These are phyloP conservation scores for Lindgomyces ingoldianus DNA, from an alignment of 495 filamentous ascomycete species.

Conservation along the genomic window DNA sequence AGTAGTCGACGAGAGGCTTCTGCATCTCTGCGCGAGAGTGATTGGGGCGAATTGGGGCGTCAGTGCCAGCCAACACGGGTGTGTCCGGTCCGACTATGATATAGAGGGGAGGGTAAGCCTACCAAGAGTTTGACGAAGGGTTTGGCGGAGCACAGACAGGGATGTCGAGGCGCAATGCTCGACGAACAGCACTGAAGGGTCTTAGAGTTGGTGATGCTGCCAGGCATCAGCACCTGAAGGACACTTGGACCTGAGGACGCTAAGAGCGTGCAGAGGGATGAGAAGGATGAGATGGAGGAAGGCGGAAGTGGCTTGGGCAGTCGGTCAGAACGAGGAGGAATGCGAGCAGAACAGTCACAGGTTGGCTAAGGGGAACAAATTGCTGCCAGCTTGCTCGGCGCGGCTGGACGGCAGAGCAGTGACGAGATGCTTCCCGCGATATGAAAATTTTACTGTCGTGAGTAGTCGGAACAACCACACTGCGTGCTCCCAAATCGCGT, in stretches of 20 bases:
- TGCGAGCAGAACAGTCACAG: too few relatives aligned
- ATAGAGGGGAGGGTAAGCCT: background rate
- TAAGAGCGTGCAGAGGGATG: background rate
- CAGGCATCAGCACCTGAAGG: background rate
- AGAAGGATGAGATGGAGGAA: background rate
- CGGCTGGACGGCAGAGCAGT: background rate
- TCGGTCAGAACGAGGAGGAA: too few relatives aligned
- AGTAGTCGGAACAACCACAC: background rate
- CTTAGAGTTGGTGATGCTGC: background rate
- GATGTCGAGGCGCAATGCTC: background rate
- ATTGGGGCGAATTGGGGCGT: background rate
- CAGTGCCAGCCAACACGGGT: too few relatives aligned
- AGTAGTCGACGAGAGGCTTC: slow-evolving; percentile 54
- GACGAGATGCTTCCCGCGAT: background rate
- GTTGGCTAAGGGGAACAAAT: background rate
- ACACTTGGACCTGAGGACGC: too few relatives aligned
- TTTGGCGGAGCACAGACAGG: background rate
- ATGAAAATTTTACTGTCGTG: background rate
- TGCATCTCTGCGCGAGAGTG: slow-evolving; percentile 16
- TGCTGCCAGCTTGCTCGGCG: background rate
- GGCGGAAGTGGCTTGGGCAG: background rate
- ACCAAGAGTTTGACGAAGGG: slow-evolving; percentile 5
- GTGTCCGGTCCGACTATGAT: background rate
- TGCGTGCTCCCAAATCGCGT: background rate
- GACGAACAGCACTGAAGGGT: background rate